These are phyloP conservation scores for Schizochytrium sp. DNA, from an alignment of 108 stramenopile genomes.

Conservation along the genomic window DNA sequence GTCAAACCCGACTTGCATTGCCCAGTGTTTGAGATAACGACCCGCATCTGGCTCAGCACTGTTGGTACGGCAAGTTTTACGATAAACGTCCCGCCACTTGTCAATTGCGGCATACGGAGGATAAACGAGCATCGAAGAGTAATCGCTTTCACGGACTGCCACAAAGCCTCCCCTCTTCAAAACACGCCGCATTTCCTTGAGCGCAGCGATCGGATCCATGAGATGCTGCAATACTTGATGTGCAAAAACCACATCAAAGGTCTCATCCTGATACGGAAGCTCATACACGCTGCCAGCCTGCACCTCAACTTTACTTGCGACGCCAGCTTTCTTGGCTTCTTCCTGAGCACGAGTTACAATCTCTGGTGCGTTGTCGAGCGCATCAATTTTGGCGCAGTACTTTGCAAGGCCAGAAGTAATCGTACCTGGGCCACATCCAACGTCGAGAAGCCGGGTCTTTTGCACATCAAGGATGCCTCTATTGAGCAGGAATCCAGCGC, in stretches of 20 bases:
- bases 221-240: constrained; percentile 56
- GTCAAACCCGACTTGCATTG: constrained; percentile 1
- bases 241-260: constrained; percentile 41
- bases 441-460: constrained; percentile 20
- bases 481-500: constrained; percentile 28
- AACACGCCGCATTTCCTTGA: constrained; percentile 49
- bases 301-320: background rate
- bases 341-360: background rate
- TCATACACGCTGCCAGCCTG: constrained; percentile 10
- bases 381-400: constrained; percentile 56
- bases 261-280: constrained; percentile 49
- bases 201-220: constrained; percentile 26
- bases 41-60: background rate
- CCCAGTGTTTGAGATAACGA: constrained; percentile 11
- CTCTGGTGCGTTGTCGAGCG: background rate
- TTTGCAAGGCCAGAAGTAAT: constrained; percentile 49
- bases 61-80: constrained; percentile 12
- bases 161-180: background rate
- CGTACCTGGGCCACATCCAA: constrained; percentile 56
- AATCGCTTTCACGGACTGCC: constrained; percentile 33
- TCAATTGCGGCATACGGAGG: background rate
- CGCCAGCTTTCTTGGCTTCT: background rate
- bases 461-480: background rate
- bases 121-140: constrained; percentile 33
- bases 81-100: background rate